Conservation (phyloP, 2,329 filamentous ascomycete genomes). For the Hypoxylon sp. region DNA sequence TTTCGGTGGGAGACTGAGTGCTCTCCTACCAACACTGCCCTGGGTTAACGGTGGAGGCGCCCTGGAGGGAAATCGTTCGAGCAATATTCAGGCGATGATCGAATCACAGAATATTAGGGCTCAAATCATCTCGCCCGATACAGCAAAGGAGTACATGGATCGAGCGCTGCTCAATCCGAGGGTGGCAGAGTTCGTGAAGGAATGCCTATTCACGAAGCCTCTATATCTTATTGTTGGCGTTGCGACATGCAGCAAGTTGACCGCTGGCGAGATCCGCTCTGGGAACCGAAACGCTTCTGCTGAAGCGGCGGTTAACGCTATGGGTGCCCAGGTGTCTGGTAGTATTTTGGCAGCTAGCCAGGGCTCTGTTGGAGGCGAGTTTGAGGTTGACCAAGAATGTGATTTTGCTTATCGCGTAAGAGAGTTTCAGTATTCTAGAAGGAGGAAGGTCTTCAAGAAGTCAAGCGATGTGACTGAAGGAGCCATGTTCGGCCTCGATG, state of each 20-base stretch:
- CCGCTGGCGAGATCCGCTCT: conserved; percentile 2
- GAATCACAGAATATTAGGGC: conserved; percentile 14
- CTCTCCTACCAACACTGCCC: conserved; percentile 8
- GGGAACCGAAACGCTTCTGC: background rate
- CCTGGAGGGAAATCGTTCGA: conserved; percentile 3
- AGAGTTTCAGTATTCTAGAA: conserved; percentile 18
- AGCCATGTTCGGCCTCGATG: conserved; percentile 10
- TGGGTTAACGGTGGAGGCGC: conserved; percentile 6
- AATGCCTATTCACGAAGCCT: conserved; percentile 11
- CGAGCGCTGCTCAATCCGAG: background rate
- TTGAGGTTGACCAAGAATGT: conserved; percentile 9
- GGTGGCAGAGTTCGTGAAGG: conserved; percentile 9
- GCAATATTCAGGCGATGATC: conserved; percentile 10
- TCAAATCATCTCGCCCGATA: conserved; percentile 10
- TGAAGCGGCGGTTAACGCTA: background rate
- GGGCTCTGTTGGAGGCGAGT: conserved; percentile 12
- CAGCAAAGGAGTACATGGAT: conserved; percentile 19
- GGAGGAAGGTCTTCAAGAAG: conserved; percentile 19
- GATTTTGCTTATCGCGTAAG: conserved; percentile 21
- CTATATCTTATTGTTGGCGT: conserved; percentile 18
- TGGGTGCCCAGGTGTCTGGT: conserved; percentile 5
- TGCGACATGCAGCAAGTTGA: conserved; percentile 13
- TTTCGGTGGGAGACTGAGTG: conserved; percentile 11
- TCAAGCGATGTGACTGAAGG: conserved; percentile 15
- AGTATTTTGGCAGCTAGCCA: conserved; percentile 6